Percentiles rank a stretch among this genome's conserved stretches.
Evolutionary conservation across 179 eudicot genomes (phyloP).

Genomic region (Pouteria campechiana): DNA sequence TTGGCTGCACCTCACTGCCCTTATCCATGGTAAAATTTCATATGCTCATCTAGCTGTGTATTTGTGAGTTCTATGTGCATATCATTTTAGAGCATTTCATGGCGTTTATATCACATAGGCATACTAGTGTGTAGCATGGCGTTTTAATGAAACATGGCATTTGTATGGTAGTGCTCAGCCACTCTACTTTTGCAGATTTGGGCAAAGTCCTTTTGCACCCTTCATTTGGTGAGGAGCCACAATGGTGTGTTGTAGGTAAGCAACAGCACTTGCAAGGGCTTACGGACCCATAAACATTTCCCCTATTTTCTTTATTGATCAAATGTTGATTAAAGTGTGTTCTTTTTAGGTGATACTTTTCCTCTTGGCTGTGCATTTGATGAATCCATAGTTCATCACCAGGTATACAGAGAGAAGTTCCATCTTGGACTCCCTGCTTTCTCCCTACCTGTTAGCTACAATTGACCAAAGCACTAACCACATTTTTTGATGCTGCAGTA

Average conservation of each 20-base stretch:
- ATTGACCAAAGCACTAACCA: not conserved
- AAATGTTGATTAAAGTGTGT: no score
- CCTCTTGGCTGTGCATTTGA: conserved; percentile 23
- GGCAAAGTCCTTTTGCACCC: conserved; percentile 19
- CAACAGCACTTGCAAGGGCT: no score
- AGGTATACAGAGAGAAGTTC: conserved; percentile 14
- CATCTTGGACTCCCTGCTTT: not conserved
- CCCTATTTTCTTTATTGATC: no score
- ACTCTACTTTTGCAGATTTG: conserved; percentile 20
- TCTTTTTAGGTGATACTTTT: conserved; percentile 20
- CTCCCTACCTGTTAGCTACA: not conserved
- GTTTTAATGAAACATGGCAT: no score
- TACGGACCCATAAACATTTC: no score
- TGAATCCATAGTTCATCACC: conserved; percentile 17
- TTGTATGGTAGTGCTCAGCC: no score
- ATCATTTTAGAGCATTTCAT: no score
- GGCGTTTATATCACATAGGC: no score
- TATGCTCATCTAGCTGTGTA: no score
- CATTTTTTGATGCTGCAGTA: conserved; percentile 9
- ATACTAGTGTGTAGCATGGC: no score
- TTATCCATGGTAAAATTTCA: conserved; percentile 21
- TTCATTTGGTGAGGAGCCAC: conserved; percentile 17
- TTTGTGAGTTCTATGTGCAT: no score
- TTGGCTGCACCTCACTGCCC: conserved; percentile 29
- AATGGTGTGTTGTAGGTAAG: conserved; percentile 27